Base-by-base conservation (phyloP, 2,329 filamentous ascomycete species). In the Botrytis elliptica region DNA sequence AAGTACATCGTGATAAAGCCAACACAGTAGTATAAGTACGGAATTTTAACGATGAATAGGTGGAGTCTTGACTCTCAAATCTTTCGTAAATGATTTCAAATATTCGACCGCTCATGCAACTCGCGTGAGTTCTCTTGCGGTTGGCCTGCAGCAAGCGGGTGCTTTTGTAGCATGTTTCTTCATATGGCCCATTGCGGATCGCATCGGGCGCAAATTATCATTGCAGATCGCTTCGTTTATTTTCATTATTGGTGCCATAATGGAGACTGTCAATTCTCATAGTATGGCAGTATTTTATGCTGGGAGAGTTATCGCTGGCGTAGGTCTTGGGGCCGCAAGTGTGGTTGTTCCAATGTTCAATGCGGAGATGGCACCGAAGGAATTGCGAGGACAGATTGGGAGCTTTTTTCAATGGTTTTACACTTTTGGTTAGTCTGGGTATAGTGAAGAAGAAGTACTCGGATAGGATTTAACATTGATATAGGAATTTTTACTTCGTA, bases 111-210 rank as follows among this genome's bases (percentile, higher is more conserved):
- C 78, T 5, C 77, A 84, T 57, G 52, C 52, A 57, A 55, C 52
- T 29, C 52, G 52, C 14, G n/a, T 57, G n/a, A 57, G n/a, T 57
- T 57, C 52, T 57, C 52, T 57, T 57, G 52, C 52, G 29, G n/a
- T 57, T 33, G n/a, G n/a, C 52, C 52, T 57, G n/a, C 52, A 57
- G n/a, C 85, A 88, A 76, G 83, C 85, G 33, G 86, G 86, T 38
- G 85, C 86, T 40, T 85, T 88, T 72, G 82, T 85, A 22, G 85
- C 85, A 38, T 87, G 85, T 76, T 84, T 87, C 73, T 75, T 84
- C 64, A 83, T 83, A 57, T 57, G 52, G 52, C 52, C 52, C 14
- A 57, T 57, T 29, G 52, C 52, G 14, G 52, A 55, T 55, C 52
- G 52, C 3, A 55, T 55, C n/a, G 52, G 52, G n/a, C 52, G 52